Conservation (phyloP, 1,284 basidiomycete species). For the Gomphus bonarii region DNA sequence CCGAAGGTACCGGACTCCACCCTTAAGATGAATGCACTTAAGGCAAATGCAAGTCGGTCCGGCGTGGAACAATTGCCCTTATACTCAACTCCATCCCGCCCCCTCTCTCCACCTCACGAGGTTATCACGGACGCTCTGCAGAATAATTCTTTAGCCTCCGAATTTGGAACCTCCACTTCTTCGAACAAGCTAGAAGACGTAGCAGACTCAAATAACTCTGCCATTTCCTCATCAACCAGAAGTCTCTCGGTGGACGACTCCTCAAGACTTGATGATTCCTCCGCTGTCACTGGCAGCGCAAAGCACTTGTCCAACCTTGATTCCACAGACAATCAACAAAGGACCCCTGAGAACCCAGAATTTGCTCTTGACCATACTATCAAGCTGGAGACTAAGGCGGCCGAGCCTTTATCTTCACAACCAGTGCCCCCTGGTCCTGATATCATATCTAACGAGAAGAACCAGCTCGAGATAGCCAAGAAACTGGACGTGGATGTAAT, state of each 20-base stretch:
- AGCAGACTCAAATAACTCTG: not conserved
- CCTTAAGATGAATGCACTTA: not conserved
- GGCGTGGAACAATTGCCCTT: not conserved
- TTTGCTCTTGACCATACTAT: not conserved
- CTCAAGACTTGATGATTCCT: not conserved
- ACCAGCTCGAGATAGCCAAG: not conserved
- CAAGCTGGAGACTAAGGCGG: not conserved
- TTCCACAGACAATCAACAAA: not conserved
- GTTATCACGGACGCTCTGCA: not conserved
- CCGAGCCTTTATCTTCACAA: not conserved
- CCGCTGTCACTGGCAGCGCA: not conserved
- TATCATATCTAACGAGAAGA: not conserved
- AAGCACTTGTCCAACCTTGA: not conserved
- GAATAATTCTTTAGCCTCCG: not conserved
- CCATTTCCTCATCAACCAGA: not conserved
- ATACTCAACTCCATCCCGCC: not conserved
- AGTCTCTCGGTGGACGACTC: not conserved
- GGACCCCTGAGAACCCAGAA: not conserved
- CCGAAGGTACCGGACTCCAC: not conserved
- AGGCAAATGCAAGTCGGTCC: not conserved
- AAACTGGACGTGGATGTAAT: not conserved
- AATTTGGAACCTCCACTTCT: not conserved
- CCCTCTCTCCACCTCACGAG: not conserved
- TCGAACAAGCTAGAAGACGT: not conserved
- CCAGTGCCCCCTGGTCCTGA: not conserved